Evolutionary conservation across 768 basidiomycete species (phyloP), one percentile per base, ranked within the genome.

Genomic region (Amanita brunnescens): DNA sequence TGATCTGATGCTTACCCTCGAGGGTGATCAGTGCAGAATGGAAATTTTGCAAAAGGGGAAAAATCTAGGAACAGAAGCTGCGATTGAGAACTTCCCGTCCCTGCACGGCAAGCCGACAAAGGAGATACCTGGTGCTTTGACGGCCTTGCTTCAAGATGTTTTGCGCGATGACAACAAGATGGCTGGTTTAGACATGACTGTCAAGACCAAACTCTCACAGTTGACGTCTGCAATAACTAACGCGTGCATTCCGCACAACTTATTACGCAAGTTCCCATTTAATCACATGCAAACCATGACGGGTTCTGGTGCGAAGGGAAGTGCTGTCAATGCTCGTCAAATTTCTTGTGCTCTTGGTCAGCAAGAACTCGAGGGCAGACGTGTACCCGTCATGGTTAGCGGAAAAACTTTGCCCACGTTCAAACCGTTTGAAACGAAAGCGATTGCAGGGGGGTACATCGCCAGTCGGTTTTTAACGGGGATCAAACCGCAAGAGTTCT

Each of bases 221-320:
- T 83, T 97, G 51, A 96, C 92, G 16, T 85, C 90, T 46, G 83
- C 89, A 12, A 89, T 97, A 59, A 89, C 91, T 51, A 87, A 96
- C 60, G 77, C 81, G 5, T 87, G 87, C 62, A 79, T 98, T 59
- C 96, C 95, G 10, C 73, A 78, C 44, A 87, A 87, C 30, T 80
- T 99, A 43, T 76, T 92, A 58, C 91, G 94, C 60, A 83, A 87
- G 55, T 99, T 99, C 74, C 96, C 96, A 37, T 82, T 91, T 62
- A 99, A 99, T 69, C 85, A 98, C 79, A 98, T 98, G 96, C 95
- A 98, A 66, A 83, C 87, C 41, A 98, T 98, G 96, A 97, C 94
- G 2, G 79, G 89, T 49, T 97, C 95, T 32, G 96, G 96, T 57
- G 96, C 96, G 39, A 99, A 99, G 69, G 96, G 96, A 47, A 94